Conservation (phyloP, 441 rosid genomes). For the Breynia disticha region DNA sequence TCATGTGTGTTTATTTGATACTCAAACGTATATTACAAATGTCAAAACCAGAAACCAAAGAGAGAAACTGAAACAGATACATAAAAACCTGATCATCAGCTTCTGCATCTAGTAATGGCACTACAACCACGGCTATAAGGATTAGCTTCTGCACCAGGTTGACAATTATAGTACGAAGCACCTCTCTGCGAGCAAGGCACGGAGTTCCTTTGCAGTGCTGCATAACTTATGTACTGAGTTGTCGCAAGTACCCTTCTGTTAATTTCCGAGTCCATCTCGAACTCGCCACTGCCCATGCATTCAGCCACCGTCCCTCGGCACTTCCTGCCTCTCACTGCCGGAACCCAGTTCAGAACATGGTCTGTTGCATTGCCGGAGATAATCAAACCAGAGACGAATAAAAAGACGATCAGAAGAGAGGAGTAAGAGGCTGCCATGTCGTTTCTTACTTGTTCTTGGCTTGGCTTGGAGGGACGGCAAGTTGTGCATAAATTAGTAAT, state of each 20-base stretch:
- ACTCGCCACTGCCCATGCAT: slow-evolving; percentile 36
- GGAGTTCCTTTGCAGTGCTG: slow-evolving; percentile 60
- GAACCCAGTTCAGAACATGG: slow-evolving; percentile 32
- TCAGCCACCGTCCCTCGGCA: slow-evolving; percentile 54
- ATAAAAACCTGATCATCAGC: slow-evolving; percentile 7
- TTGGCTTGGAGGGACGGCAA: slow-evolving; percentile 9
- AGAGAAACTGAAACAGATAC: too few relatives aligned
- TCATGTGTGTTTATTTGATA: too few relatives aligned
- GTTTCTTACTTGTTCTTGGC: slow-evolving; percentile 7
- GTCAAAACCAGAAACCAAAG: too few relatives aligned
- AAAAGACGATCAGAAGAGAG: slow-evolving; percentile 17
- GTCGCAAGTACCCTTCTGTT: slow-evolving; percentile 65
- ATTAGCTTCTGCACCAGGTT: slow-evolving; percentile 61
- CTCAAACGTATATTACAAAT: too few relatives aligned
- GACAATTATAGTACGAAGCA: slow-evolving; percentile 86
- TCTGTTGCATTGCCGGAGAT: slow-evolving; percentile 20
- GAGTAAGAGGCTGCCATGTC: slow-evolving; percentile 25
- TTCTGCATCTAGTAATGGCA: slow-evolving; percentile 58
- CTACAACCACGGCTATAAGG: slow-evolving; percentile 90
- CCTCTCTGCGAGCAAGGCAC: slow-evolving; percentile 90
- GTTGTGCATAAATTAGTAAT: slow-evolving; percentile 3
- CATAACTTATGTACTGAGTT: slow-evolving; percentile 60
- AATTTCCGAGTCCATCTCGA: slow-evolving; percentile 59
- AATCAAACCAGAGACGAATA: slow-evolving; percentile 20
- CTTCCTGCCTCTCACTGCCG: slow-evolving; percentile 4